Conservation (phyloP, 768 basidiomycete species). For the Sistotremastrum niveocremeum region DNA sequence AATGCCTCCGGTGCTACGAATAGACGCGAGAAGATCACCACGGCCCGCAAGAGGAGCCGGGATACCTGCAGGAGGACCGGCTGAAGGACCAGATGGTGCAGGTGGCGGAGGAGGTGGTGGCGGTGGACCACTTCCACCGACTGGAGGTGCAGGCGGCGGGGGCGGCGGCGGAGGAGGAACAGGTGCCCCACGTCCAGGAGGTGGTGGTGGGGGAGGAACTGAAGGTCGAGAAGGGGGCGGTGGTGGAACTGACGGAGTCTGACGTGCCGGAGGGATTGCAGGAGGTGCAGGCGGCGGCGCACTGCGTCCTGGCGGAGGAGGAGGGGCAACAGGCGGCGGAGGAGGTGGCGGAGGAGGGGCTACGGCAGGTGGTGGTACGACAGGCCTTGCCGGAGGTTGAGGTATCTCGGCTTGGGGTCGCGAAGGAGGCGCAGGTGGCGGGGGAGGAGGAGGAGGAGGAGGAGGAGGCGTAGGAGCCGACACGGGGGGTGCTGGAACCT, state of each 20-base stretch:
- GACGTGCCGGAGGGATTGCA: conserved; percentile 10
- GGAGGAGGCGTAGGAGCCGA: conserved; percentile 23
- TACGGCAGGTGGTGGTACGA: conserved; percentile 12
- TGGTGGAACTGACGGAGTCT: conserved; percentile 17
- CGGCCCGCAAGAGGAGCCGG: conserved; percentile 49
- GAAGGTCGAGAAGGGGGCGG: conserved; percentile 19
- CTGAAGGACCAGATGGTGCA: conserved; percentile 12
- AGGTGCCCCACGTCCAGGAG: conserved; percentile 12
- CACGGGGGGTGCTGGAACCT: conserved; percentile 33
- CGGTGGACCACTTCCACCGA: conserved; percentile 9
- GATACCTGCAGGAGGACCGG: conserved; percentile 18
- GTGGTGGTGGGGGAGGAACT: conserved; percentile 31
- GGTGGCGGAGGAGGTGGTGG: conserved; percentile 39
- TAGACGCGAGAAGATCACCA: conserved; percentile 57
- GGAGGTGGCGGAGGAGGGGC: conserved; percentile 24
- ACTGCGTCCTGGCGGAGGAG: conserved; percentile 22
- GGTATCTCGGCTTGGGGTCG: conserved; percentile 4
- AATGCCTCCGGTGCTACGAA: conserved; percentile 62
- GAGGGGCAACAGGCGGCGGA: conserved; percentile 13
- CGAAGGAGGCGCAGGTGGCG: conserved; percentile 11
- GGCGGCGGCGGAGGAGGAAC: conserved; percentile 19
- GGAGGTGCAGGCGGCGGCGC: conserved; percentile 19
- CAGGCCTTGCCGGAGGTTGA: conserved; percentile 2
- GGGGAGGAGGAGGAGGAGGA: conserved; percentile 21
- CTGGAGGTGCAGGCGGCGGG: conserved; percentile 12